Evolutionary conservation across 2,329 filamentous ascomycete genomes (phyloP).

Genomic region (Venturia aucupariae): DNA sequence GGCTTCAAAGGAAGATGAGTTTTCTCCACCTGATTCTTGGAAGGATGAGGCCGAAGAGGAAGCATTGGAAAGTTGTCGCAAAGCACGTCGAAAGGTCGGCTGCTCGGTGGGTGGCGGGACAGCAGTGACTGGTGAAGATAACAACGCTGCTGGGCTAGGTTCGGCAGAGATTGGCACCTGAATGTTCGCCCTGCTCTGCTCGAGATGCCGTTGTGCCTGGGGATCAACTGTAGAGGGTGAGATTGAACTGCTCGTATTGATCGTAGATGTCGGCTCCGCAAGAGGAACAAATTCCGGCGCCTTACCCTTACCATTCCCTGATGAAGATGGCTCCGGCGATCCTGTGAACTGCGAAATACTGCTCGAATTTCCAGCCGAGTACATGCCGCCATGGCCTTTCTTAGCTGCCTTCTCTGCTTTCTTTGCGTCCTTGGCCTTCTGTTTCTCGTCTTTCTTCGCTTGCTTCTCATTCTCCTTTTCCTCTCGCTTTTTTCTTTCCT

Average conservation of each 20-base stretch:
- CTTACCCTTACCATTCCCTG: constrained; percentile 35
- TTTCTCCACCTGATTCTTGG: constrained; percentile 38
- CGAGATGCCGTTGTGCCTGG: constrained; percentile 33
- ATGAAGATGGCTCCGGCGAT: neutral
- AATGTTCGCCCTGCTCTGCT: constrained; percentile 35
- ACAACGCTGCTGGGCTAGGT: neutral
- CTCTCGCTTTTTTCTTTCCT: constrained; percentile 78
- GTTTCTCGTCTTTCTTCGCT: constrained; percentile 76
- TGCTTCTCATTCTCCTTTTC: constrained; percentile 76
- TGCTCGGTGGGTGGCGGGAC: constrained; percentile 28
- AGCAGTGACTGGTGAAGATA: neutral
- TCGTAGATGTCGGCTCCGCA: constrained; percentile 33
- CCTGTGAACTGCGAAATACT: constrained; percentile 15
- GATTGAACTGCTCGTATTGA: constrained; percentile 25
- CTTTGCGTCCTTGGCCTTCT: constrained; percentile 53
- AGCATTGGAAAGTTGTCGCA: constrained; percentile 77
- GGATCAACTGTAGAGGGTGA: constrained; percentile 26
- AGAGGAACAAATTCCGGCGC: constrained; percentile 36
- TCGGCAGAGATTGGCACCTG: constrained; percentile 20
- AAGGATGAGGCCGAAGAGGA: constrained; percentile 76
- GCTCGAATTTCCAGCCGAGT: constrained; percentile 16
- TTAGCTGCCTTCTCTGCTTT: constrained; percentile 61
- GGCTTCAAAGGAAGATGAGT: constrained; percentile 37
- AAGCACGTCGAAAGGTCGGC: constrained; percentile 51
- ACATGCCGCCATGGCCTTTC: constrained; percentile 39